These are phyloP conservation scores for Fusarium nodosum DNA, from an alignment of 2,329 filamentous ascomycete species.

Conservation along the genomic window DNA sequence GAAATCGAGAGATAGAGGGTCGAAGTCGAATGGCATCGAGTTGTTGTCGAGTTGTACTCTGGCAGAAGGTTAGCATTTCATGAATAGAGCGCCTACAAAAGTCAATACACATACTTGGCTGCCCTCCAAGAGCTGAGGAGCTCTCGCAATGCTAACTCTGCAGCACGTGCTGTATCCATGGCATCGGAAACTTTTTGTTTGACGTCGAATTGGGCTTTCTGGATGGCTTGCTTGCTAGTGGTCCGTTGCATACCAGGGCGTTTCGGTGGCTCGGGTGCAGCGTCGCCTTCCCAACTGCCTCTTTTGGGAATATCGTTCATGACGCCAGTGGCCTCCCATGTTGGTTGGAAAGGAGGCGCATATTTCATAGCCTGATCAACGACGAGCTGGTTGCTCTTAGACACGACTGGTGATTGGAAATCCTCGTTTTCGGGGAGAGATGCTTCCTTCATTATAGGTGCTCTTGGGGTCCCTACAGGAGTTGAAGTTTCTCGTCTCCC, in stretches of 20 bases:
- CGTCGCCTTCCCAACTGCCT: constrained; percentile 51
- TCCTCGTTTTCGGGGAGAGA: constrained; percentile 58
- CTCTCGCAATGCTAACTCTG: constrained; percentile 87
- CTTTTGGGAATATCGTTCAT: constrained; percentile 78
- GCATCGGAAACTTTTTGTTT: constrained; percentile 76
- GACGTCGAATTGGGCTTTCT: constrained; percentile 74
- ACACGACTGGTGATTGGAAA: constrained; percentile 56
- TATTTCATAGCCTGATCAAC: constrained; percentile 63
- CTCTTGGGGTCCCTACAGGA: constrained; percentile 65
- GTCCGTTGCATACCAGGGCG: constrained; percentile 57
- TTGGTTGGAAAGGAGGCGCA: constrained; percentile 68
- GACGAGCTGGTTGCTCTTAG: constrained; percentile 59
- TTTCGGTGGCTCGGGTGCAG: constrained; percentile 54
- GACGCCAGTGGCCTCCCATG: constrained; percentile 83
- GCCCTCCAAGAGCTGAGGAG: constrained; percentile 84
- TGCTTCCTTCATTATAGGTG: constrained; percentile 55
- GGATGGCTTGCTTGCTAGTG: constrained; percentile 65
- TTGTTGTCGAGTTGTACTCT: constrained; percentile 69
- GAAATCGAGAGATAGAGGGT: constrained; percentile 87
- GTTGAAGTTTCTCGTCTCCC: constrained; percentile 72
- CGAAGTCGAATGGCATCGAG: constrained; percentile 79
- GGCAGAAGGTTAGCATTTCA: constrained; percentile 31
- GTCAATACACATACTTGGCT: constrained; percentile 74
- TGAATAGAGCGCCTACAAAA: constrained; percentile 4
- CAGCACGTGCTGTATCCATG: constrained; percentile 82